Conservation (phyloP, 78 protist species). For the Dictyostelium capitatum region DNA sequence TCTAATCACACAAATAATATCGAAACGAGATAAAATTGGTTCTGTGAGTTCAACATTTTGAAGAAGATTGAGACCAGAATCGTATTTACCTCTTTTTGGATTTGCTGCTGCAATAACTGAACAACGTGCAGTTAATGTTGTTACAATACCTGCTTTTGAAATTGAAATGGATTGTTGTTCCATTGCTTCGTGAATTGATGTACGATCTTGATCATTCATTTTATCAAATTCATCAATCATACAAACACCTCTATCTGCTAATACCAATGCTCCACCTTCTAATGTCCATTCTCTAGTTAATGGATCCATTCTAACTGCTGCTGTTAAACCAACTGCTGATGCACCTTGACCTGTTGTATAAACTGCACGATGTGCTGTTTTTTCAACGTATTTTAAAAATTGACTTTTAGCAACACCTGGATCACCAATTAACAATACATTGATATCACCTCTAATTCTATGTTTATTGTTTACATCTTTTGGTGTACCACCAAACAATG, state of each 20-base stretch:
- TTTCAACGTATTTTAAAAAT: conserved; percentile 95
- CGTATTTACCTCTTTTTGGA: conserved; percentile 96
- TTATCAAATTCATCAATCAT: conserved; percentile 99
- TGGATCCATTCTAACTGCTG: conserved; percentile 98
- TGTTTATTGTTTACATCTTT: conserved; percentile 84
- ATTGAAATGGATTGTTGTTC: conserved; percentile 99
- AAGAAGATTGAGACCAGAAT: conserved; percentile 87
- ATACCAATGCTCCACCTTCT: conserved; percentile 99
- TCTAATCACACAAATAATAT: conserved; percentile 94
- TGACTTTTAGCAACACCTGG: conserved; percentile 99
- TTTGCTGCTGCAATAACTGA: conserved; percentile 99
- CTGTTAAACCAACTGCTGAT: conserved; percentile 99
- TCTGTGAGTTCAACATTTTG: conserved; percentile 98
- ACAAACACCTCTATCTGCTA: conserved; percentile 99
- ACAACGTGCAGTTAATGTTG: conserved; percentile 98
- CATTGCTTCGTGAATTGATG: conserved; percentile 99
- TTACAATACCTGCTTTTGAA: conserved; percentile 99
- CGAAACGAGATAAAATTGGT: conserved; percentile 99
- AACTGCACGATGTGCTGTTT: conserved; percentile 98
- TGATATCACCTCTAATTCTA: conserved; percentile 99
- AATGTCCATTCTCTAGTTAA: conserved; percentile 99
- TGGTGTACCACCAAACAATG: conserved; percentile 98
- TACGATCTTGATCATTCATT: conserved; percentile 98
- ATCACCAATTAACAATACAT: conserved; percentile 99
- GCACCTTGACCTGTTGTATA: conserved; percentile 99